Evolutionary conservation across 2,329 filamentous ascomycete genomes (phyloP), one percentile per base, ranked within the genome.

Genomic region (Tolypocladium album): DNA sequence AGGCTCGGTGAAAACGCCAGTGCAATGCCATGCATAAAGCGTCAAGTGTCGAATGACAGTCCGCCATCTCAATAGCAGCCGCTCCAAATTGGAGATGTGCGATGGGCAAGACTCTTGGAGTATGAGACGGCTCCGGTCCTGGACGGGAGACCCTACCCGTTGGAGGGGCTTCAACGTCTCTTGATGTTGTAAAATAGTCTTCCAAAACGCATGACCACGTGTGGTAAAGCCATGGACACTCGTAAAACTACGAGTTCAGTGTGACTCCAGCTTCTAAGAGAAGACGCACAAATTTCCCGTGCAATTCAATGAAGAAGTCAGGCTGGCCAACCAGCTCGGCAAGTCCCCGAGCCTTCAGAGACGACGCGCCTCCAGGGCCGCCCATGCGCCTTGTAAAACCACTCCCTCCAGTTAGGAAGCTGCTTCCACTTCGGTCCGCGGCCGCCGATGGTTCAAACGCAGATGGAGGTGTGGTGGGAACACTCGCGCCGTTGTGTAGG

Each of bases 301-400:
- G 86, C 62, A 88, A 72, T 73, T 87, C 82, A 60, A 88, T 82
- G 65, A 88, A 88, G 67, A 88, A 86, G 67, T 88, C 85, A 5
- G 86, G 84, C 65, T 84, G 75, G 24, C 86, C 86, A 36, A 87
- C 83, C 47, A 88, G 75, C 71, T 88, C 86, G 0, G 86, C 83
- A 56, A 88, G 73, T 3, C 86, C 85, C 47, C 83, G 79, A 45
- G 84, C 79, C 64, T 82, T 84, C 50, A 82, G 76, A 27, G 80
- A 77, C 38, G 83, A 79, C 39, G 81, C 81, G 53, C 81, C 79
- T 22, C 81, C 82, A 0, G 79, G 81, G 56, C 78, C 78, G 36
- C 80, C 82, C 78, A 84, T 84, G 38, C 84, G 77, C 61, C 83
- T 77, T 57, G 82, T 78, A 66, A 86, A 79, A 45, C 81, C 82